These are phyloP conservation scores for Fusarium ambrosium DNA, from an alignment of 2,329 filamentous ascomycete species.

Conservation along the genomic window DNA sequence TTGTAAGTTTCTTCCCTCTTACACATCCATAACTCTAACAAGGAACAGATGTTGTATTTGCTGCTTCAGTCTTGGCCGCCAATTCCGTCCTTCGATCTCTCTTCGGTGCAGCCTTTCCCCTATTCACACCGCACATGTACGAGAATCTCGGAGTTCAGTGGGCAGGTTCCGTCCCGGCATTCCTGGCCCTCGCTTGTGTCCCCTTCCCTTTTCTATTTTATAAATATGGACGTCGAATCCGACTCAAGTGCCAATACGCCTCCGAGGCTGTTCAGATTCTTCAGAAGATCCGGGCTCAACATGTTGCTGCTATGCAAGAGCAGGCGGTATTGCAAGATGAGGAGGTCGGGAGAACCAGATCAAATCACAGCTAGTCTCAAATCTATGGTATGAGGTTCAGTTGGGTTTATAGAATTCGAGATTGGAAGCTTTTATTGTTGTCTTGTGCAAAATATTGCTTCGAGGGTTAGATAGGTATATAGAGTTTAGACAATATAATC, in stretches of 20 bases:
- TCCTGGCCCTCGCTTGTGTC: neutral
- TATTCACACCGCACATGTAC: neutral
- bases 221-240: neutral
- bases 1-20: neutral
- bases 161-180: neutral
- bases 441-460: neutral
- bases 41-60: neutral
- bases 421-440: too few species aligned
- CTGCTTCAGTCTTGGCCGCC: neutral
- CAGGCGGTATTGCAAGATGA: neutral
- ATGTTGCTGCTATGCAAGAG: neutral
- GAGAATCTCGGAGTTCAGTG: neutral
- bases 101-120: neutral
- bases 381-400: too few species aligned
- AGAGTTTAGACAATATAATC: neutral
- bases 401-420: too few species aligned
- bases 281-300: neutral
- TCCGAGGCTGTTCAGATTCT: neutral
- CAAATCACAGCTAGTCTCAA: neutral
- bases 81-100: neutral
- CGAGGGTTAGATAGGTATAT: neutral
- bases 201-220: constrained; percentile 1
- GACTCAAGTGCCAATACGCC: neutral
- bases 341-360: neutral
- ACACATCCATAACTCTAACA: neutral